Conservation (phyloP, 192 early-diverging fungal genomes). For the Gaertneriomyces sp. region DNA sequence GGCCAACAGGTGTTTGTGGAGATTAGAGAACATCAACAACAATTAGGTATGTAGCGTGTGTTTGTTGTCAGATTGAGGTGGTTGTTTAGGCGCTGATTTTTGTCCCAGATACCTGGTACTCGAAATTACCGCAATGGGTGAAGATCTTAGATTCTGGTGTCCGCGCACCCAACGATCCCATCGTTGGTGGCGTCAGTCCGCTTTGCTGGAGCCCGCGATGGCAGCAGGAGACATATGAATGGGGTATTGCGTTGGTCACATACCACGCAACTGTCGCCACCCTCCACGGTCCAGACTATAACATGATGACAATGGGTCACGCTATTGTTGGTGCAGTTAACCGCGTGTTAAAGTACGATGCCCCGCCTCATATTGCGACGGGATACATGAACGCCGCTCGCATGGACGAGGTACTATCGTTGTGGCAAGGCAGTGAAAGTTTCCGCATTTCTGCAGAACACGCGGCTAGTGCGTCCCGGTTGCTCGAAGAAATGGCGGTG, state of each 20-base stretch:
- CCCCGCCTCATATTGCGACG: constrained; percentile 19
- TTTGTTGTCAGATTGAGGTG: no score
- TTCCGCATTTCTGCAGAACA: constrained; percentile 25
- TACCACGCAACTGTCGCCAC: constrained; percentile 24
- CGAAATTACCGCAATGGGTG: constrained; percentile 25
- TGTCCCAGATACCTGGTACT: constrained; percentile 15
- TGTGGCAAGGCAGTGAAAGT: constrained; percentile 26
- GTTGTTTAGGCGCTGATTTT: no score
- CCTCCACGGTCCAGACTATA: constrained; percentile 29
- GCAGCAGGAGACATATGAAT: constrained; percentile 31
- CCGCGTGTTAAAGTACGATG: not conserved
- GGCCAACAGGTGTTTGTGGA: not conserved
- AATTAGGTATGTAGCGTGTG: constrained; percentile 8
- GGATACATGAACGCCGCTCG: constrained; percentile 16
- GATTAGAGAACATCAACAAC: not conserved
- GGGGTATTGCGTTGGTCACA: constrained; percentile 27
- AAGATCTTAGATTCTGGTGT: constrained; percentile 16
- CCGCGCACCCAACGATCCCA: constrained; percentile 4
- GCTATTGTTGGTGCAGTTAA: constrained; percentile 18
- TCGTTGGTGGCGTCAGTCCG: constrained; percentile 10
- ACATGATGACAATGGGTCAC: constrained; percentile 33
- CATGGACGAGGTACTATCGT: constrained; percentile 22
- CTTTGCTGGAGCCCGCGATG: constrained; percentile 26
- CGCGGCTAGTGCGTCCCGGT: constrained; percentile 5
- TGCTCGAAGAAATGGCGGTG: constrained; percentile 27